A percentile compares a stretch with the other conserved stretches of the same genome.
Evolutionary conservation across 768 basidiomycete species (phyloP).

Genomic region (Tricholoma hemisulphureum): DNA sequence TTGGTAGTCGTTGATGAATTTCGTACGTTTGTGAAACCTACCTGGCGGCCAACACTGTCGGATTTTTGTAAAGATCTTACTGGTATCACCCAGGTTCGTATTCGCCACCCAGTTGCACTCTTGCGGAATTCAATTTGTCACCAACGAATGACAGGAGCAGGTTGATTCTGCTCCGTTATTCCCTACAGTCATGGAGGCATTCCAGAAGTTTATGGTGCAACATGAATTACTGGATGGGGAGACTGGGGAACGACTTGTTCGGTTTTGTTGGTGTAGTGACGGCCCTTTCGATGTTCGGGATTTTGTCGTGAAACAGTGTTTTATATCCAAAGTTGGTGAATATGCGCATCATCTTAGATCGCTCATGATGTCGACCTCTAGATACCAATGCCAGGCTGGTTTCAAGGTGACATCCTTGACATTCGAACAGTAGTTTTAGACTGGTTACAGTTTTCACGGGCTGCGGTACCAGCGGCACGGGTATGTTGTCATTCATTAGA

Average conservation of each 20-base stretch:
- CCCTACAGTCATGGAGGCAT: conserved; percentile 58
- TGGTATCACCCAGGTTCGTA: conserved; percentile 85
- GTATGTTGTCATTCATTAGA: conserved; percentile 18
- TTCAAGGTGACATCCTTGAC: conserved; percentile 73
- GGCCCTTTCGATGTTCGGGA: conserved; percentile 82
- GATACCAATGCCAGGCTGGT: conserved; percentile 71
- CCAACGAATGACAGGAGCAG: conserved; percentile 51
- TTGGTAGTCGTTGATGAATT: conserved; percentile 80
- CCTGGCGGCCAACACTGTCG: conserved; percentile 79
- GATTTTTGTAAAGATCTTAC: conserved; percentile 85
- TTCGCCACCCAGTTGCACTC: background rate
- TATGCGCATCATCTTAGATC: background rate
- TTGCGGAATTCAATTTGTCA: background rate
- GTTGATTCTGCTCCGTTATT: conserved; percentile 81
- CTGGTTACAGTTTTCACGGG: conserved; percentile 35
- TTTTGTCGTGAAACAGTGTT: conserved; percentile 87
- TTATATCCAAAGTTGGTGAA: conserved; percentile 69
- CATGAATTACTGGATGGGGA: conserved; percentile 66
- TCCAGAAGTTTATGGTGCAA: conserved; percentile 66
- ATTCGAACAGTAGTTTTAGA: conserved; percentile 59
- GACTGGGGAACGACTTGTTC: conserved; percentile 54
- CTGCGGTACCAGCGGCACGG: conserved; percentile 14
- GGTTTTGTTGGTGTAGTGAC: conserved; percentile 82
- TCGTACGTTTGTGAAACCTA: conserved; percentile 83
- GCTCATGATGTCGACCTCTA: conserved; percentile 22